phyloP scores from a whole-genome alignment of 2,329 filamentous ascomycete species.

The Boeremia exigua region DNA sequence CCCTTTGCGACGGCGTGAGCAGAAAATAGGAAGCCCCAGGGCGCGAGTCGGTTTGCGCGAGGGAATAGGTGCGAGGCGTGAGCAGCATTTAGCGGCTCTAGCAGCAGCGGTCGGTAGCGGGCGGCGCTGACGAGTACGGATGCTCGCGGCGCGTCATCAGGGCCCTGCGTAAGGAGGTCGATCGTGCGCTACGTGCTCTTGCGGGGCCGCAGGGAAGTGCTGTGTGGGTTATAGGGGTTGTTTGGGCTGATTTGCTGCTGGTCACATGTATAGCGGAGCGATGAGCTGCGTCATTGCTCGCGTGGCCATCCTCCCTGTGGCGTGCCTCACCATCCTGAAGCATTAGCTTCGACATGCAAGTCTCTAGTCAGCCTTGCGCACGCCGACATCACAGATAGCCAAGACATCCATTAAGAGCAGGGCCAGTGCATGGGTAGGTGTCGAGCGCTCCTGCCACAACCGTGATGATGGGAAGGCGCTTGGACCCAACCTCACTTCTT shows the following conservation, averaged over 20 bases:
- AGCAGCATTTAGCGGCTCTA: constrained; percentile 49
- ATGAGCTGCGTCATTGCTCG: constrained; percentile 19
- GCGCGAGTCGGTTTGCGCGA: constrained; percentile 42
- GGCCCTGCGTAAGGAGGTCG: constrained; percentile 3
- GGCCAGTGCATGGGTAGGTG: neutral
- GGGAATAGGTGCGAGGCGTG: constrained; percentile 48
- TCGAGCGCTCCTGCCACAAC: neutral
- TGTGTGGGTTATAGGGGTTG: constrained; percentile 8
- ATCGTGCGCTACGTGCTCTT: constrained; percentile 3
- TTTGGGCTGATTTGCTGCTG: constrained; percentile 12
- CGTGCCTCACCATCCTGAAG: neutral
- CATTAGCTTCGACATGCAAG: neutral
- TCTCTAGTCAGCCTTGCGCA: neutral
- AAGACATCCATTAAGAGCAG: neutral
- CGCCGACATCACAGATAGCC: neutral
- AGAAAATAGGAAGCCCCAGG: constrained; percentile 44
- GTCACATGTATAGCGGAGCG: constrained; percentile 13
- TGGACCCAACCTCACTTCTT: neutral
- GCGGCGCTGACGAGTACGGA: constrained; percentile 12
- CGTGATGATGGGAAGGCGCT: neutral
- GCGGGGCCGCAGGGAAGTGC: constrained; percentile 11
- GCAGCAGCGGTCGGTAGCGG: constrained; percentile 28
- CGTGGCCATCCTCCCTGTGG: constrained; percentile 11
- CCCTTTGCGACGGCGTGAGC: constrained; percentile 41
- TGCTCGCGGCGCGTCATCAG: constrained; percentile 18